A percentile compares a stretch with the other conserved stretches of the same genome.
Conservation (phyloP, 371 early-diverging fungal genomes). For the Basidiobolus meristosporus region DNA sequence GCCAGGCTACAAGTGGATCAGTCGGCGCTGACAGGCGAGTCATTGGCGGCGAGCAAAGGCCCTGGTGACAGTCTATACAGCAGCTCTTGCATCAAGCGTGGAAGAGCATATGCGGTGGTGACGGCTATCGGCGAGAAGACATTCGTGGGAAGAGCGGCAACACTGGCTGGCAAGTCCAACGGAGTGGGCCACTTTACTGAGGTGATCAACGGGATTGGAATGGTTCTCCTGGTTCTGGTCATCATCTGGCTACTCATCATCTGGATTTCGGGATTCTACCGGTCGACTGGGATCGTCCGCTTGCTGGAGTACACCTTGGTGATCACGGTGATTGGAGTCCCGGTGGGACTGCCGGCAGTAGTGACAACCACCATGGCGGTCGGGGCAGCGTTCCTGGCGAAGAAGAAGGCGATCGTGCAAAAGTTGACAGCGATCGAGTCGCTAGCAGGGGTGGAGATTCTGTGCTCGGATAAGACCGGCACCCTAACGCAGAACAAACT, state of each 20-base stretch:
- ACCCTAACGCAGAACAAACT: constrained; percentile 87
- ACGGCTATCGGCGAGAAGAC: too few species aligned
- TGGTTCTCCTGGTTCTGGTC: too few species aligned
- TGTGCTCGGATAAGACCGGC: constrained; percentile 97
- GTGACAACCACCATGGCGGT: constrained; percentile 91
- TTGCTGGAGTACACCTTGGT: constrained; percentile 17
- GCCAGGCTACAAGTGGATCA: constrained; percentile 80
- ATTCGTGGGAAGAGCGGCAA: too few species aligned
- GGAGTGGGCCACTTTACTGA: too few species aligned
- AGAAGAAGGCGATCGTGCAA: too few species aligned
- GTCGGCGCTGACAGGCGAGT: constrained; percentile 80
- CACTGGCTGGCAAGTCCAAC: too few species aligned
- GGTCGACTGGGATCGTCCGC: not conserved
- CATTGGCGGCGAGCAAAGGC: constrained; percentile 58
- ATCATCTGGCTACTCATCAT: too few species aligned
- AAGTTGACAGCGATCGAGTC: too few species aligned
- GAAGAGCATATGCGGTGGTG: too few species aligned
- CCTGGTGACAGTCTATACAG: constrained; percentile 65
- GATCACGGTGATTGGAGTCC: constrained; percentile 82
- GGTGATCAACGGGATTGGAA: too few species aligned
- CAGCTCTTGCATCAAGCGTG: constrained; percentile 63
- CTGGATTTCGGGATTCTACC: constrained; percentile 74
- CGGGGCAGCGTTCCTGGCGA: too few species aligned
- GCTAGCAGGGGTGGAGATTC: too few species aligned
- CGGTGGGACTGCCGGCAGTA: constrained; percentile 86